phyloP scores from a whole-genome alignment of 139 green algal genomes.

The Diplosphaera chodatii region DNA sequence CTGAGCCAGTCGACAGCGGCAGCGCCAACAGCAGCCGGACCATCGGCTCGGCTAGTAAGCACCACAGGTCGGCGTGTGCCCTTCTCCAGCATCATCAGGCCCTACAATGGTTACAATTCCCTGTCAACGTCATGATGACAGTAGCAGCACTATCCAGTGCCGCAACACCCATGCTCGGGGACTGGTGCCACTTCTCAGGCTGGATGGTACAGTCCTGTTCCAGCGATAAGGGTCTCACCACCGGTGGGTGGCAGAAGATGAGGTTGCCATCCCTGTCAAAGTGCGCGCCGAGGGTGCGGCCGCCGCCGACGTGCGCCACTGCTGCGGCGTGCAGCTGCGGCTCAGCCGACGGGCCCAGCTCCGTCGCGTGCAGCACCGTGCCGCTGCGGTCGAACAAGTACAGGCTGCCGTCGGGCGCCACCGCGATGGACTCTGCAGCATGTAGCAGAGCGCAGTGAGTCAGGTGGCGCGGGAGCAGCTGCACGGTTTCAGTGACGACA shows the following conservation, averaged over 20 bases:
- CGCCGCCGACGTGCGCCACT: slow-evolving; percentile 23
- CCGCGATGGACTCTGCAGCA: slow-evolving; percentile 36
- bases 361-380: slow-evolving; percentile 5
- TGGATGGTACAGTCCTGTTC: too few relatives aligned
- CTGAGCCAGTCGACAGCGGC: slow-evolving; percentile 12
- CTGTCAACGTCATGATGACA: too few relatives aligned
- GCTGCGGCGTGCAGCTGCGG: not conserved
- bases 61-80: slow-evolving; percentile 4
- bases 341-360: not conserved
- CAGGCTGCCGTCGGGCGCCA: slow-evolving; percentile 16
- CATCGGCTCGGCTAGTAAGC: slow-evolving; percentile 14
- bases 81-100: slow-evolving; percentile 27
- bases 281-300: slow-evolving; percentile 31
- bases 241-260: too few relatives aligned
- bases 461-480: too few relatives aligned
- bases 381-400: slow-evolving; percentile 30
- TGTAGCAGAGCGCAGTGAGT: too few relatives aligned
- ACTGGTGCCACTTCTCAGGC: too few relatives aligned
- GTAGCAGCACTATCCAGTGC: too few relatives aligned
- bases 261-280: too few relatives aligned
- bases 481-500: too few relatives aligned
- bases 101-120: slow-evolving; percentile 24
- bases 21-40: not conserved
- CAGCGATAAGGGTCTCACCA: too few relatives aligned
- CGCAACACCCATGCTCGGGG: too few relatives aligned